These are phyloP conservation scores for Thyridium curvatum DNA, from an alignment of 2,329 filamentous ascomycete species.

Conservation along the genomic window DNA sequence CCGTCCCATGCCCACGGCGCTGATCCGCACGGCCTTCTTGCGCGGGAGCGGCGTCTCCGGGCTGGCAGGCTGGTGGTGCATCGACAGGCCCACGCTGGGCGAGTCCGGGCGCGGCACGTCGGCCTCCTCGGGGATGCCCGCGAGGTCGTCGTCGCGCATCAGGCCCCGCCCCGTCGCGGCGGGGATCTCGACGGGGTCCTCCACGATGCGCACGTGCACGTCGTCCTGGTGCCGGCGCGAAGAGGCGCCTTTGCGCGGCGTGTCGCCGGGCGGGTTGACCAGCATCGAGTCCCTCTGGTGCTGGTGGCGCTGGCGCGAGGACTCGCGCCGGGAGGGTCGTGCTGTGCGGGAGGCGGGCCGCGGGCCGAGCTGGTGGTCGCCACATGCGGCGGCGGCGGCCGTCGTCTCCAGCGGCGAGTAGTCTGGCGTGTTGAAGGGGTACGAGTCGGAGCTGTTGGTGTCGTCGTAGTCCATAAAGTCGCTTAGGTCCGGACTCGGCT, in stretches of 20 bases:
- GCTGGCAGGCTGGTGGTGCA: neutral
- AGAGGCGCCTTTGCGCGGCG: neutral
- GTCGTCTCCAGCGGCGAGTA: slow-evolving; percentile 1
- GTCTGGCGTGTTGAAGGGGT: slow-evolving; percentile 9
- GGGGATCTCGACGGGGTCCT: slow-evolving; percentile 8
- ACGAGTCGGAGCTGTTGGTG: slow-evolving; percentile 3
- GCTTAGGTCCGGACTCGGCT: slow-evolving; percentile 17
- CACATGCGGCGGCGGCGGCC: neutral
- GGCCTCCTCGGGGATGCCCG: slow-evolving; percentile 1
- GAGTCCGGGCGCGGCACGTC: slow-evolving; percentile 24
- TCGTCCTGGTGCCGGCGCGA: slow-evolving; percentile 1
- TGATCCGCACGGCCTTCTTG: slow-evolving; percentile 27
- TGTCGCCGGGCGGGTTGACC: neutral
- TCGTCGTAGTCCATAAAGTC: slow-evolving; percentile 18
- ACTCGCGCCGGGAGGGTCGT: neutral
- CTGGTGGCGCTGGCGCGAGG: neutral
- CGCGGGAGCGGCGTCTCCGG: slow-evolving; percentile 15
- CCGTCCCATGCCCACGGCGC: slow-evolving; percentile 21
- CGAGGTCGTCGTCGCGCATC: too few relatives aligned
- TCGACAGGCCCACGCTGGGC: slow-evolving; percentile 12
- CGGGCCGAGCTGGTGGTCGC: neutral
- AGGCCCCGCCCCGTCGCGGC: slow-evolving; percentile 9
- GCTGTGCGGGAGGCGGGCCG: neutral
- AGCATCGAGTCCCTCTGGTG: slow-evolving; percentile 2
- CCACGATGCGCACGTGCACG: slow-evolving; percentile 7